Percentiles rank a stretch among this genome's conserved stretches.
phyloP scores from a whole-genome alignment of 768 basidiomycete species.

The Kwoniella bestiolae region DNA sequence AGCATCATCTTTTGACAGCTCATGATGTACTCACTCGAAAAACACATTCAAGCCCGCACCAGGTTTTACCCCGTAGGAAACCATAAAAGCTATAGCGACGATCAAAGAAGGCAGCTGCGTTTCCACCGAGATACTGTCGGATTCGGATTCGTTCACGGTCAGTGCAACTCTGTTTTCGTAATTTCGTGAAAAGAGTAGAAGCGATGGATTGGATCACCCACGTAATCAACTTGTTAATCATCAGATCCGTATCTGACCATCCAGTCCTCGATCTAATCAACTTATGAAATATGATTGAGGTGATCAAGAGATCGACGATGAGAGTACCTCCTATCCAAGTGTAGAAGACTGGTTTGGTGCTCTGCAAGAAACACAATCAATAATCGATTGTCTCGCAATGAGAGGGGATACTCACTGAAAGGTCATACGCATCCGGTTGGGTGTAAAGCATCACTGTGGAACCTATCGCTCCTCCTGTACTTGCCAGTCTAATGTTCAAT shows the following conservation, averaged over 20 bases:
- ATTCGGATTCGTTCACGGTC: too few relatives aligned
- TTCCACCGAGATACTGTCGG: conserved; percentile 20
- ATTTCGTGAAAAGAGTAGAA: too few relatives aligned
- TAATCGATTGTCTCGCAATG: too few relatives aligned
- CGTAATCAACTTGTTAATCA: conserved; percentile 20
- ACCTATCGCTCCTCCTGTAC: conserved; percentile 6
- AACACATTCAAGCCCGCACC: conserved; percentile 9
- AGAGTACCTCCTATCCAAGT: conserved; percentile 14
- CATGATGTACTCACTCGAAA: conserved; percentile 19
- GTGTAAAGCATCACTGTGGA: neutral
- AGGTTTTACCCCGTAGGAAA: conserved; percentile 18
- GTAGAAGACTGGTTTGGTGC: conserved; percentile 9
- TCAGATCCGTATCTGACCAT: conserved; percentile 25
- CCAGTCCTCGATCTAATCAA: conserved; percentile 21
- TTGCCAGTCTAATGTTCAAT: conserved; percentile 6
- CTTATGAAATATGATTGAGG: conserved; percentile 12
- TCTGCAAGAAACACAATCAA: too few relatives aligned
- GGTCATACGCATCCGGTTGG: conserved; percentile 2
- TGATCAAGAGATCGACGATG: conserved; percentile 6
- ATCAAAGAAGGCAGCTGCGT: conserved; percentile 18
- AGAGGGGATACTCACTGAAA: conserved; percentile 13
- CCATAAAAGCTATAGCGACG: conserved; percentile 18
- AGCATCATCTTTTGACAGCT: too few relatives aligned
- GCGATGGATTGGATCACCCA: conserved; percentile 5
- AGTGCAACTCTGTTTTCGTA: too few relatives aligned